Evolutionary conservation across 2,329 filamentous ascomycete genomes (phyloP), one percentile per base, ranked within the genome.

Genomic region (Cytospora piceae): DNA sequence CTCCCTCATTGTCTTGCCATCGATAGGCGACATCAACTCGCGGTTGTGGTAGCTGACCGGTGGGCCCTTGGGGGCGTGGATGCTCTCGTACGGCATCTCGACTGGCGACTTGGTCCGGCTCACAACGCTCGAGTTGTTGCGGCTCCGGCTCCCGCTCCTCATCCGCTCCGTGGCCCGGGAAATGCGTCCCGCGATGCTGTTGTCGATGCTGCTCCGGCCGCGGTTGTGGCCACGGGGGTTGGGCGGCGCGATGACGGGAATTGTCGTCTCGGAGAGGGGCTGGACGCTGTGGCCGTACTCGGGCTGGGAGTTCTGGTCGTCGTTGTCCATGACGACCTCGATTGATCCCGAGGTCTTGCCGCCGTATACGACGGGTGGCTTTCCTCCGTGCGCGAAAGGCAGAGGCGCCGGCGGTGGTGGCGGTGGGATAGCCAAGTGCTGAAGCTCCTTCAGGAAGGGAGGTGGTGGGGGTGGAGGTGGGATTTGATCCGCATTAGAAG

Each of bases 311-410:
- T 66, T 67, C 42, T 69, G 70, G 22, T 84, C 81, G 7, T 87
- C 84, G 2, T 87, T 85, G 69, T 89, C 86, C 83, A 87, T 87
- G 58, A 90, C 85, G 67, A 90, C 87, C 73, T 90, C 87, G 69
- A 90, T 88, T 72, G 86, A 83, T 5, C 83, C 86, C 0, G 84
- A 83, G 9, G 80, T 81, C 20, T 80, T 70, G 2, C 80, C 80
- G 37, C 76, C 74, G 68, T 81, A 79, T 55, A 82, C 73, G 9
- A 77, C 76, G 2, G 78, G 74, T 5, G 66, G 58, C 34, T 75
- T 77, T 34, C 73, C 71, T 39, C 78, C 75, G 53, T 77, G 72
- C 55, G 77, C 71, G 60, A 81, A 77, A 0, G 83, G 83, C 4
- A 88, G 75, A 0, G 87, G 87, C 0, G 85, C 82, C 0, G 86